Base-by-base conservation (phyloP, 495 filamentous ascomycete genomes). In the Penicillium waksmanii region DNA sequence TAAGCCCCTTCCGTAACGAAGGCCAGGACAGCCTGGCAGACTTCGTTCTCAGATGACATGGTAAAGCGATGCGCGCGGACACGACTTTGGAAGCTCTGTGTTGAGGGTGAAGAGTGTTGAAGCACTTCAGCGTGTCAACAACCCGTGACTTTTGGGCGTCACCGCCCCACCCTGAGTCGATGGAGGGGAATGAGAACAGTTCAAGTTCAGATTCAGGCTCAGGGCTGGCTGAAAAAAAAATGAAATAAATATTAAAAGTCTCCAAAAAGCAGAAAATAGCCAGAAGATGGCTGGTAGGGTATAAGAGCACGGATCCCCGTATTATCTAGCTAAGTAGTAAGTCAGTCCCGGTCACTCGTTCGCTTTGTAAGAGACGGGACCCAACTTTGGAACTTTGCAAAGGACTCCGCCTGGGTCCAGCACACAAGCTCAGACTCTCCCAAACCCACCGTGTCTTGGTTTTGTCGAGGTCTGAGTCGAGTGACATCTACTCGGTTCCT, bases 1-100 rank as follows among this genome's bases (percentile, higher is more conserved):
- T 92, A 96, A 19, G 73, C 63, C 43, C 89, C 87, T 42, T 88
- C 73, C n/a, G 85, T 69, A 36, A 92, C 84, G 66, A 90, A 93
- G 50, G 86, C 77, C 36, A 96, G 82, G 23, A 96, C 76, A 0
- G 89, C 88, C 57, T 85, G 79, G 55, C 86, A 86, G 57, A 93
- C 69, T 44, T 78, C 72, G 15, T 42, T 15, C 47, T 61, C 58
- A 15, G 56, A 60, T 15, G 52, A 17, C 57, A 60, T 63, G 47
- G 23, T 54, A 54, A 44, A 44, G n/a, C 15, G 21, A 31, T 27
- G 19, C 9, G n/a, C 44, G 31, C 10, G 3, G 47, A 50, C 11
- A 23, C 19, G 17, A 17, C 15, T 18, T 52, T 21, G 50, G 21
- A 21, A 1, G 31, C 23, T 23, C 3, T 23, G 36, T 27, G 55